Percentiles rank a stretch among this genome's conserved stretches.
Evolutionary conservation across 1,139 yeast species (phyloP).

Genomic region (Debaryomyces nepalensis): DNA sequence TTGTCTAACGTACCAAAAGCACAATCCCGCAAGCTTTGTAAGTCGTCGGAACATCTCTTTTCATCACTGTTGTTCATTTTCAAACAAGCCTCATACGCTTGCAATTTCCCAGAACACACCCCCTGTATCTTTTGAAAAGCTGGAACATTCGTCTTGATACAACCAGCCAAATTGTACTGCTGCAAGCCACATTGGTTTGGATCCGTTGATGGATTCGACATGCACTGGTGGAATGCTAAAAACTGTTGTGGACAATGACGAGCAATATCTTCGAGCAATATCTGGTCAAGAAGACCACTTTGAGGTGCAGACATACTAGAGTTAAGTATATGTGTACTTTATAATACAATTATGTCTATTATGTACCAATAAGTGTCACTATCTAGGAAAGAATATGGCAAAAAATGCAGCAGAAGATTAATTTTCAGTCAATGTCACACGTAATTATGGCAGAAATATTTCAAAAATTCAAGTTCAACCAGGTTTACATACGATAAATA

Average conservation of each 20-base stretch:
- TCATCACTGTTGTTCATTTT: slow-evolving; percentile 39
- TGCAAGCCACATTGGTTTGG: slow-evolving; percentile 52
- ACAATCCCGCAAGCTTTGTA: slow-evolving; percentile 41
- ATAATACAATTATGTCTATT: background rate
- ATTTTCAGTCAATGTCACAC: slow-evolving; percentile 6
- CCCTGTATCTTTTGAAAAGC: slow-evolving; percentile 65
- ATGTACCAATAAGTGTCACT: too few species aligned
- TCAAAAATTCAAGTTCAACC: background rate
- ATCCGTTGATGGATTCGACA: slow-evolving; percentile 51
- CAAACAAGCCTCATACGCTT: slow-evolving; percentile 65
- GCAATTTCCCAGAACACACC: slow-evolving; percentile 58
- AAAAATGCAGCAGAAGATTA: slow-evolving; percentile 7
- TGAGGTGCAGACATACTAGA: slow-evolving; percentile 12
- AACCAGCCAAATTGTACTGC: slow-evolving; percentile 56
- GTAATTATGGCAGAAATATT: slow-evolving; percentile 7
- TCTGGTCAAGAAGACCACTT: slow-evolving; percentile 36
- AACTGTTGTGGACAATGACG: slow-evolving; percentile 68
- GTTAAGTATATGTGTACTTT: background rate
- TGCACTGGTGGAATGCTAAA: slow-evolving; percentile 66
- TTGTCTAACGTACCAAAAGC: slow-evolving; percentile 33
- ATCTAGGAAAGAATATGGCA: background rate
- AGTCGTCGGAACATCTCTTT: slow-evolving; percentile 40
- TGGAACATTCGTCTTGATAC: slow-evolving; percentile 65
- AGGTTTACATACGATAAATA: too few species aligned
- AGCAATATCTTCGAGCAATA: slow-evolving; percentile 53